Conservation (phyloP, 2,329 filamentous ascomycete genomes). For the Colletotrichum cereale region DNA sequence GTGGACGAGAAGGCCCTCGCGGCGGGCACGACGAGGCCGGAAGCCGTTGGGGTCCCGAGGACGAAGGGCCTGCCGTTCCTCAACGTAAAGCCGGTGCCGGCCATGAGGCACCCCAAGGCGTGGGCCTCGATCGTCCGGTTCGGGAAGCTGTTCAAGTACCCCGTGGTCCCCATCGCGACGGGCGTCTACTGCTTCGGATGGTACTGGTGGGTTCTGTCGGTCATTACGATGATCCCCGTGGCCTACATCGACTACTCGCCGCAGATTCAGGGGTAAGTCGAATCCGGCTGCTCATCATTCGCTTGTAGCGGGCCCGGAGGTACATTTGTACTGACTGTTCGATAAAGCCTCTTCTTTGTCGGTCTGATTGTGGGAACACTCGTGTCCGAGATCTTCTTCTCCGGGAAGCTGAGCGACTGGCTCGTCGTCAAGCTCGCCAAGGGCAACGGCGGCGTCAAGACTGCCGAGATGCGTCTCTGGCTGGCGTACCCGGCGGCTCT, state of each 20-base stretch:
- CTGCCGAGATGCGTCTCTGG: conserved; percentile 69
- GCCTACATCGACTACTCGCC: conserved; percentile 63
- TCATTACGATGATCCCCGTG: conserved; percentile 65
- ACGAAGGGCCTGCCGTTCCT: conserved; percentile 59
- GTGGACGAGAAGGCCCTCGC: conserved; percentile 38
- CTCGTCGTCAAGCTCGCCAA: conserved; percentile 61
- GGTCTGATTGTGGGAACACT: conserved; percentile 66
- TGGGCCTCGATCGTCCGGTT: conserved; percentile 62
- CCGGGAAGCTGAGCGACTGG: conserved; percentile 65
- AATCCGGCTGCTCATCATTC: neutral
- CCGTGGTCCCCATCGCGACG: conserved; percentile 59
- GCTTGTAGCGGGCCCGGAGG: neutral
- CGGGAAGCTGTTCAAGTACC: conserved; percentile 59
- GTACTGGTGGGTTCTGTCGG: conserved; percentile 69
- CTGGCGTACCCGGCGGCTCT: conserved; percentile 65
- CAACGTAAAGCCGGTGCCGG: conserved; percentile 60
- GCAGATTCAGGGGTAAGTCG: conserved; percentile 59
- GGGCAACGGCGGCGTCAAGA: conserved; percentile 56
- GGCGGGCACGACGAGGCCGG: conserved; percentile 25
- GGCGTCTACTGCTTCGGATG: conserved; percentile 64
- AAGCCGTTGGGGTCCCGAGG: conserved; percentile 46
- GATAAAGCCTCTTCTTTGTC: conserved; percentile 61
- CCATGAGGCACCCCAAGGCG: conserved; percentile 62
- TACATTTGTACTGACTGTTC: neutral
- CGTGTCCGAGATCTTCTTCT: conserved; percentile 63